Percentiles rank a stretch among this genome's conserved stretches.
Evolutionary conservation across 495 filamentous ascomycete species (phyloP).

Genomic region (Aspergillus wentii): DNA sequence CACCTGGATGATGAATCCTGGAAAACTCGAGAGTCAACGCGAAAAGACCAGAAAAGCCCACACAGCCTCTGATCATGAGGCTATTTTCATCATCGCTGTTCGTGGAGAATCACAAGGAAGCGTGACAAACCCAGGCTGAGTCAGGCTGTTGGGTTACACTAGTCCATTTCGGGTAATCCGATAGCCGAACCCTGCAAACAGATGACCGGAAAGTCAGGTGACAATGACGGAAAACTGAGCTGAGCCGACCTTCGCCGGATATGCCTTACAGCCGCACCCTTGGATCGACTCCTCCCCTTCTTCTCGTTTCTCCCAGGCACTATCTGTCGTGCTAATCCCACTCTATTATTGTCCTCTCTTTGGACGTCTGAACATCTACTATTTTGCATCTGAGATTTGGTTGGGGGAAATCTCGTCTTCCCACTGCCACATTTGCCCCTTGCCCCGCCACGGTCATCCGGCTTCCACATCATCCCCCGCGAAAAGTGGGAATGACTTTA

Average conservation of each 20-base stretch:
- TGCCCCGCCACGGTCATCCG: too few relatives aligned
- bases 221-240: conserved; percentile 20
- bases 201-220: conserved; percentile 3
- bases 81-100: too few relatives aligned
- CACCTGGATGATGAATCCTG: too few relatives aligned
- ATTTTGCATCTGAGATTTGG: too few relatives aligned
- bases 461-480: conserved; percentile 15
- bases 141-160: too few relatives aligned
- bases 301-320: conserved; percentile 11
- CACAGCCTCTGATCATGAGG: too few relatives aligned
- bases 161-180: conserved; percentile 2
- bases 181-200: conserved; percentile 5
- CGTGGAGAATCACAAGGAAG: too few relatives aligned
- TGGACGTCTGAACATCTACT: too few relatives aligned
- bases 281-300: conserved; percentile 4
- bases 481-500: conserved; percentile 13
- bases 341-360: conserved; percentile 4
- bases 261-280: too few relatives aligned
- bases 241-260: conserved; percentile 4
- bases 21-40: too few relatives aligned
- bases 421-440: conserved; percentile 11
- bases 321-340: conserved; percentile 8
- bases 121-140: too few relatives aligned
- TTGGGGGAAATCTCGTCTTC: conserved; percentile 1
- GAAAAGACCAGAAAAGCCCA: too few relatives aligned